phyloP scores from a whole-genome alignment of 805 yeast genomes.

The Candida bentonensis region DNA sequence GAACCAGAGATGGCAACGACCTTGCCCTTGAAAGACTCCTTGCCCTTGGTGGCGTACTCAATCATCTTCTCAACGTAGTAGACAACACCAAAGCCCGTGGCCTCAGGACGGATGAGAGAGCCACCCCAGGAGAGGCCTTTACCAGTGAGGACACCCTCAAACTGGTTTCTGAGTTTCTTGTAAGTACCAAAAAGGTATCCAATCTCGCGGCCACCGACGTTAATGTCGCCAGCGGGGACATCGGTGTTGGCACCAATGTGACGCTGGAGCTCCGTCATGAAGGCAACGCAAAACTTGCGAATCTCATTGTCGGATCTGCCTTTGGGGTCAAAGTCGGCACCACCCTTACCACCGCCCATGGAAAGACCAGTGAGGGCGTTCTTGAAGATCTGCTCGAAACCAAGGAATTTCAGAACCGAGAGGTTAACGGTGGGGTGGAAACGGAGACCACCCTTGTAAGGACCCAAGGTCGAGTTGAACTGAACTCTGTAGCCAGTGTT shows the following conservation, averaged over 20 bases:
- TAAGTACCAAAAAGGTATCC: slow-evolving; percentile 95
- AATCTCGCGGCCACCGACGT: slow-evolving; percentile 93
- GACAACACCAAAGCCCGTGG: slow-evolving; percentile 95
- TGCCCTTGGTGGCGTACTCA: slow-evolving; percentile 79
- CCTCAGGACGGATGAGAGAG: slow-evolving; percentile 97
- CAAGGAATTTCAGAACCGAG: slow-evolving; percentile 88
- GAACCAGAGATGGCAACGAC: slow-evolving; percentile 94
- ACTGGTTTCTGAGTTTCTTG: slow-evolving; percentile 79
- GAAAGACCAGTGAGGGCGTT: slow-evolving; percentile 92
- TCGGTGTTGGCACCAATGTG: slow-evolving; percentile 96
- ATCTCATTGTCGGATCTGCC: slow-evolving; percentile 86
- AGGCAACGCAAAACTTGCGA: slow-evolving; percentile 90
- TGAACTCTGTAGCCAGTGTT: slow-evolving; percentile 98
- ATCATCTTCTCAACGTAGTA: slow-evolving; percentile 97
- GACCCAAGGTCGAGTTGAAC: slow-evolving; percentile 96
- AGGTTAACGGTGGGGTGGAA: slow-evolving; percentile 95
- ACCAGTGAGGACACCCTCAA: slow-evolving; percentile 97
- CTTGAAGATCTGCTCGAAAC: slow-evolving; percentile 97
- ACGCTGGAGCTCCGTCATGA: slow-evolving; percentile 90
- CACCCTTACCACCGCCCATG: slow-evolving; percentile 99
- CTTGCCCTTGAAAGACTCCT: slow-evolving; percentile 84
- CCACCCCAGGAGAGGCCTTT: slow-evolving; percentile 99
- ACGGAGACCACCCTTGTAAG: slow-evolving; percentile 98
- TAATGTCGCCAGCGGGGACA: slow-evolving; percentile 99
- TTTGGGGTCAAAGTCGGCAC: slow-evolving; percentile 95